Base-by-base conservation (phyloP, 192 early-diverging fungal genomes). In the Backusella macrospora region DNA sequence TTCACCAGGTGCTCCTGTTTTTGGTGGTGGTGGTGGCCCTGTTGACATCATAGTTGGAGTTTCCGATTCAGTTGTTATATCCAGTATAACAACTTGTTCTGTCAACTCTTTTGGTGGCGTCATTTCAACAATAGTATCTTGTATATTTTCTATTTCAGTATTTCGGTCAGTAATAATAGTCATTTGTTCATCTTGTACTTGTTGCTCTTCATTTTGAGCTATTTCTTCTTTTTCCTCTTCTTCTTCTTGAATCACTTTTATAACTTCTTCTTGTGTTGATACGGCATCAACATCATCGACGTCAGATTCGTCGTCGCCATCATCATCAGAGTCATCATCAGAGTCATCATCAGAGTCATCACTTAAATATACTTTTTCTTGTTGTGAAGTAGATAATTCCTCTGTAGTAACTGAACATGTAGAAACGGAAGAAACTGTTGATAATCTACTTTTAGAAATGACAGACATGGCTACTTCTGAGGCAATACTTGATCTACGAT, bases 381-480 rank as follows among this genome's bases (percentile, higher is more conserved):
- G 52, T 12, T 34, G 29, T 34, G 29, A 1, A 34, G 52, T 23
- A 59, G 9, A 12, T 12, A 59, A 26, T 59, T 59, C 52, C 23
- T 59, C 52, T 59, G 52, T 59, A 59, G 52, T 59, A 12, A 59
- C 40, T 59, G 52, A 59, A 12, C 52, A 59, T 46, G 72, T 52
- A 13, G 71, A 64, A 6, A 64, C 29, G 64, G 71, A 71, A 29
- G 70, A 73, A 6, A 73, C 62, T 37, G 62, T 49, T 42, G 73
- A 74, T 34, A 74, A 44, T 8, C 73, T 43, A 15, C 43, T 62
- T 23, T 59, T 59, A 14, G 46, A 29, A 1, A 65, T 29, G 29
- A 18, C 40, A 59, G 52, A 59, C 52, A 59, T 59, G 18, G 47
- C 18, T 26, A 55, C n/a, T 10, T 40, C 67, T 2, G 67, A 47